phyloP scores from a whole-genome alignment of 352 stramenopile species.

The Globisporangium paddicum region DNA sequence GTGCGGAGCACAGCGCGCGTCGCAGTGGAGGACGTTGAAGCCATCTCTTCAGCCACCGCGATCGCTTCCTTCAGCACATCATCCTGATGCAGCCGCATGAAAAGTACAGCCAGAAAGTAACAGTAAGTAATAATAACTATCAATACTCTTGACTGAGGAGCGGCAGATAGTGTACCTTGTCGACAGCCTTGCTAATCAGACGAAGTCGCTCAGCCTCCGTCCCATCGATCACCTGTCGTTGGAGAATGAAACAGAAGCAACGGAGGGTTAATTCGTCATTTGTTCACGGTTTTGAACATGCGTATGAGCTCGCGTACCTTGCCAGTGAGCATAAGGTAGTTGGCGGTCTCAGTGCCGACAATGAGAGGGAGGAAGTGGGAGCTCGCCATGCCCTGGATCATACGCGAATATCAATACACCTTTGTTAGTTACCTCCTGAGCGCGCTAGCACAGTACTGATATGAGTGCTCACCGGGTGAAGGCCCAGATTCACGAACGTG shows the following conservation, averaged over 20 bases:
- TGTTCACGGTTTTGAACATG: neutral
- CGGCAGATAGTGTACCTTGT: constrained; percentile 13
- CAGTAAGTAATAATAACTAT: neutral
- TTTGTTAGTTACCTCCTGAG: too few species aligned
- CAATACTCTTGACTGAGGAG: neutral
- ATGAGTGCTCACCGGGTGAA: constrained; percentile 46
- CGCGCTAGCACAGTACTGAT: too few species aligned
- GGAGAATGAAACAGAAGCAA: too few species aligned
- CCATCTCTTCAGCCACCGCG: constrained; percentile 54
- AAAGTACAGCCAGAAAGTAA: neutral
- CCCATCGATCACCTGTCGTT: constrained; percentile 51
- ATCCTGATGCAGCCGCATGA: constrained; percentile 12
- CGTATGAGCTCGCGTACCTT: constrained; percentile 20
- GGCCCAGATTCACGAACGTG: constrained; percentile 82
- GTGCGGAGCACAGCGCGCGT: constrained; percentile 61
- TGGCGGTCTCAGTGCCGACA: constrained; percentile 54
- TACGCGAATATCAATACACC: too few species aligned
- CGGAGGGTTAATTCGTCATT: too few species aligned
- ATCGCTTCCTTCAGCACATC: constrained; percentile 46
- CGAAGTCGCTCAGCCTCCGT: constrained; percentile 43
- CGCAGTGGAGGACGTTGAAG: constrained; percentile 53
- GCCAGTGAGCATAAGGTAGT: constrained; percentile 72
- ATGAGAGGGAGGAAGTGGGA: constrained; percentile 75
- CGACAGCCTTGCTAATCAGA: constrained; percentile 46
- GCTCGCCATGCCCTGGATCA: constrained; percentile 67